Evolutionary conservation across 768 basidiomycete genomes (phyloP).

Genomic region (Suillus subaureus): DNA sequence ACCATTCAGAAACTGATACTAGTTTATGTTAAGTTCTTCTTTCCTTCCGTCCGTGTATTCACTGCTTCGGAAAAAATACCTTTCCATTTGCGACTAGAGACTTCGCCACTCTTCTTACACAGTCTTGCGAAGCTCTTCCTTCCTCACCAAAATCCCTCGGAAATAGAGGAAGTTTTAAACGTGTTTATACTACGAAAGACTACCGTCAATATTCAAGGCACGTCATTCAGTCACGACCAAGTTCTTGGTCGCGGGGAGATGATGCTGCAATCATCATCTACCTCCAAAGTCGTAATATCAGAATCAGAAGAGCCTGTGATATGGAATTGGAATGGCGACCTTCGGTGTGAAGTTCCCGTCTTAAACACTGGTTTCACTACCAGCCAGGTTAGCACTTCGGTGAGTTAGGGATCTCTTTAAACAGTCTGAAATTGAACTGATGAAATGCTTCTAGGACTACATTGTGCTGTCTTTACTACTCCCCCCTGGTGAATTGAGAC

Average conservation of each 20-base stretch:
- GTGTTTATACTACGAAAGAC: slow-evolving; percentile 61
- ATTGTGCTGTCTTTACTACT: slow-evolving; percentile 51
- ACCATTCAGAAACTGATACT: neutral
- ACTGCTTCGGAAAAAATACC: slow-evolving; percentile 58
- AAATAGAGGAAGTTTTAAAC: slow-evolving; percentile 36
- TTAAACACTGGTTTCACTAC: slow-evolving; percentile 53
- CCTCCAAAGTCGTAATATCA: slow-evolving; percentile 23
- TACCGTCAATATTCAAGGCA: slow-evolving; percentile 35
- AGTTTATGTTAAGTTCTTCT: slow-evolving; percentile 48
- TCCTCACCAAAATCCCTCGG: slow-evolving; percentile 16
- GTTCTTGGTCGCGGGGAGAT: slow-evolving; percentile 53
- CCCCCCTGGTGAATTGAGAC: slow-evolving; percentile 33
- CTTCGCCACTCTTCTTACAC: slow-evolving; percentile 41
- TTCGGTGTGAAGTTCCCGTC: slow-evolving; percentile 42
- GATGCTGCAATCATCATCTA: slow-evolving; percentile 41
- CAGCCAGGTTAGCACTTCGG: slow-evolving; percentile 51
- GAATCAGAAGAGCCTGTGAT: slow-evolving; percentile 34
- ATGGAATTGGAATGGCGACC: slow-evolving; percentile 65
- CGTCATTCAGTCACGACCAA: slow-evolving; percentile 21
- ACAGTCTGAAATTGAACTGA: neutral
- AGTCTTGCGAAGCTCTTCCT: slow-evolving; percentile 14
- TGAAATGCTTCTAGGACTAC: slow-evolving; percentile 50
- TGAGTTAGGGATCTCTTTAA: slow-evolving; percentile 25
- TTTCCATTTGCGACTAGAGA: slow-evolving; percentile 65
- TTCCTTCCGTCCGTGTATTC: slow-evolving; percentile 63